Base-by-base conservation (phyloP, 139 green algal species). In the Diplosphaera chodatii region DNA sequence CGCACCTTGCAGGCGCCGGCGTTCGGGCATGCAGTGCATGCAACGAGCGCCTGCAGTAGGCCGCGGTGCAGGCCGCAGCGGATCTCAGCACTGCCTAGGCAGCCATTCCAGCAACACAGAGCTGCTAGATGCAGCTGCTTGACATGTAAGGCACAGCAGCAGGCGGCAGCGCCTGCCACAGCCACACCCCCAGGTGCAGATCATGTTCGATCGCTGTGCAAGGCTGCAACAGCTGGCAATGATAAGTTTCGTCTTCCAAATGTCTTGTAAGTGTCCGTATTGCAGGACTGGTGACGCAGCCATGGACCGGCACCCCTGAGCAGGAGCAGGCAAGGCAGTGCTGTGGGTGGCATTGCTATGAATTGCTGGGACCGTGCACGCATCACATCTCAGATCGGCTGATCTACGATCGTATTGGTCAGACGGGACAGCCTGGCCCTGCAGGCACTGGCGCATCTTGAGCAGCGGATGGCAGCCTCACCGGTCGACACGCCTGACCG, bases 371-470 rank as follows among this genome's bases (percentile, higher is more conserved):
- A n/a, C n/a, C n/a, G n/a, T n/a, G n/a, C n/a, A n/a, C n/a, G n/a
- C n/a, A n/a, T n/a, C n/a, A n/a, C n/a, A n/a, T n/a, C n/a, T n/a
- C n/a, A n/a, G n/a, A n/a, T n/a, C n/a, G n/a, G n/a, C n/a, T n/a
- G n/a, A n/a, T n/a, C n/a, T n/a, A n/a, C n/a, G n/a, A n/a, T n/a
- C n/a, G n/a, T n/a, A n/a, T n/a, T n/a, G n/a, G n/a, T n/a, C n/a
- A n/a, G n/a, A n/a, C n/a, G n/a, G n/a, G n/a, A n/a, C n/a, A n/a
- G n/a, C n/a, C n/a, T n/a, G n/a, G n/a, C n/a, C n/a, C n/a, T n/a
- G n/a, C 69, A 74, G 41, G 88, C 88, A 4, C 71, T 93, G 41
- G 33, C 77, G 31, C 31, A 83, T 40, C 70, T 93, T 29, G 67
- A 70, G 23, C 3, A 63, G 27, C 75, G 80, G 13, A 72, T 93